These are phyloP conservation scores for Xylaria grammica DNA, from an alignment of 495 filamentous ascomycete genomes.

Conservation along the genomic window DNA sequence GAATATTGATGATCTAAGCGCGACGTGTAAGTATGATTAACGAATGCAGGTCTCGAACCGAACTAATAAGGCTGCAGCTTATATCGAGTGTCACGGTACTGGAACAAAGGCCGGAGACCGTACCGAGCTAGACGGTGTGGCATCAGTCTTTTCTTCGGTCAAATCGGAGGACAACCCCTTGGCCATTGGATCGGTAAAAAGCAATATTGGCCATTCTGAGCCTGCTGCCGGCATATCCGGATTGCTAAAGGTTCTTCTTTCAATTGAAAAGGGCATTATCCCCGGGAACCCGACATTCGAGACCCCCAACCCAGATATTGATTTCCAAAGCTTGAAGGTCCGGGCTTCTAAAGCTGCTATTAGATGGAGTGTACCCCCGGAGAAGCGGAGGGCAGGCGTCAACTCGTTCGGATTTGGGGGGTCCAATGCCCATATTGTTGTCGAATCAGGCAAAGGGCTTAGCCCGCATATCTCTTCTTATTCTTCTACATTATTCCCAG, in stretches of 20 bases:
- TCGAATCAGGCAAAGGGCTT: no score
- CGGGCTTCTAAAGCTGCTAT: no score
- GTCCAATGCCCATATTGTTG: slow-evolving; percentile 53
- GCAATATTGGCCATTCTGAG: slow-evolving; percentile 58
- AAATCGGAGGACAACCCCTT: slow-evolving; percentile 39
- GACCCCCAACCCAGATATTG: no score
- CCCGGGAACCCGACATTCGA: no score
- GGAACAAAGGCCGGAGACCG: slow-evolving; percentile 61
- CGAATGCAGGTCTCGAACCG: no score
- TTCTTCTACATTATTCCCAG: no score
- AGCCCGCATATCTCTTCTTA: no score
- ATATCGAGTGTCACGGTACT: no score
- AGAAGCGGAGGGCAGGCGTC: slow-evolving; percentile 46
- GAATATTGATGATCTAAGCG: no score
- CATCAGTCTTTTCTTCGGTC: slow-evolving; percentile 18
- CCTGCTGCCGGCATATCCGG: slow-evolving; percentile 50
- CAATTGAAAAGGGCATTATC: slow-evolving; percentile 51
- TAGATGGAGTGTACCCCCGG: background rate
- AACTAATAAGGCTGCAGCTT: no score
- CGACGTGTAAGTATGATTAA: no score
- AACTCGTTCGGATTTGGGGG: slow-evolving; percentile 62
- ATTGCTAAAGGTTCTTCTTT: slow-evolving; percentile 54
- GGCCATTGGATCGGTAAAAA: slow-evolving; percentile 57
- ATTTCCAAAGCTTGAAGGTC: no score
- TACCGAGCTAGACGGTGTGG: slow-evolving; percentile 24